Evolutionary conservation across 2,329 filamentous ascomycete genomes (phyloP).

Genomic region (Iodosphaeria phyllophila): DNA sequence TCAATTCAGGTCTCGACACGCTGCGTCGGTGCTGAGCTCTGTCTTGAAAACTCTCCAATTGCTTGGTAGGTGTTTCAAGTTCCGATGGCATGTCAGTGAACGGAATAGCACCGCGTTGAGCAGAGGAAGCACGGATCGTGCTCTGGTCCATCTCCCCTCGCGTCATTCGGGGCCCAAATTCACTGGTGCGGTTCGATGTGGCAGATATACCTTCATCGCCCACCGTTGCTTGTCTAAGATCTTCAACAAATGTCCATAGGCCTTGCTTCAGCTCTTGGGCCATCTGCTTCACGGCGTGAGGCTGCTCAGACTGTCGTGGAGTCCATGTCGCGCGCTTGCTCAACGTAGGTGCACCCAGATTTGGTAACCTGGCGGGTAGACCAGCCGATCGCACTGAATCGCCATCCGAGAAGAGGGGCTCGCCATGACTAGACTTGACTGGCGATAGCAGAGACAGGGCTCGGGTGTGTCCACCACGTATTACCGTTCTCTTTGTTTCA

Average conservation of each 20-base stretch:
- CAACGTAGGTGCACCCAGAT: too few relatives aligned
- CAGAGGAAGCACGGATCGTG: conserved; percentile 24
- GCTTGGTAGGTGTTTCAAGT: conserved; percentile 14
- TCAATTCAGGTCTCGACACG: conserved; percentile 16
- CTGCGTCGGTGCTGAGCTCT: conserved; percentile 12
- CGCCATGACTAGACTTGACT: conserved; percentile 24
- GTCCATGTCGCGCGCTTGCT: conserved; percentile 43
- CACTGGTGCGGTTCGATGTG: conserved; percentile 16
- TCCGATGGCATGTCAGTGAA: conserved; percentile 19
- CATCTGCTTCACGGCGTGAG: conserved; percentile 48
- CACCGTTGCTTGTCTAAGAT: conserved; percentile 85
- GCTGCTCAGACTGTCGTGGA: conserved; percentile 23
- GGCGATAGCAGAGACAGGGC: conserved; percentile 71
- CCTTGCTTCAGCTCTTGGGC: conserved; percentile 80
- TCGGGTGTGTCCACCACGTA: conserved; percentile 45
- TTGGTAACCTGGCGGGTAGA: too few relatives aligned
- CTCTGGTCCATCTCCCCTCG: conserved; percentile 20
- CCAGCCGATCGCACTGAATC: conserved; percentile 22
- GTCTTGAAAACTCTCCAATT: conserved; percentile 11
- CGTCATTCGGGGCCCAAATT: conserved; percentile 9
- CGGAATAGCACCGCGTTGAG: conserved; percentile 21
- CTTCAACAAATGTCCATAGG: conserved; percentile 86
- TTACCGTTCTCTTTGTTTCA: conserved; percentile 38
- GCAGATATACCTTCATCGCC: conserved; percentile 73
- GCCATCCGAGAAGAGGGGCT: conserved; percentile 24